Evolutionary conservation across 495 filamentous ascomycete genomes (phyloP).

Genomic region (Patellaria atrata): DNA sequence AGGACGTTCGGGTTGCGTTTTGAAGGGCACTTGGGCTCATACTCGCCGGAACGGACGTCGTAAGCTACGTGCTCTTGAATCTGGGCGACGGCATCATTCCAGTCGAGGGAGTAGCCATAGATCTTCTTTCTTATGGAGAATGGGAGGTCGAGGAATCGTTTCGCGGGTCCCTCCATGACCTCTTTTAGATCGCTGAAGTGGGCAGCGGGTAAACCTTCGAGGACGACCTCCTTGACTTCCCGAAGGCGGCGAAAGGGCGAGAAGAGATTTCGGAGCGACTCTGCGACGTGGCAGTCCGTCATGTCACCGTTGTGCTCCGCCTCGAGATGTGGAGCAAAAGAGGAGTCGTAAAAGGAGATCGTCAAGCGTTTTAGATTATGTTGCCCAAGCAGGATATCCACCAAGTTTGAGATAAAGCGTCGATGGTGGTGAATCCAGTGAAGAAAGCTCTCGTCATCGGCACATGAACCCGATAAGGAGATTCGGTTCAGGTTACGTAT

Average conservation of each 20-base stretch:
- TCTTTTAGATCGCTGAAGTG: too few species aligned
- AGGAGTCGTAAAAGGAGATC: too few species aligned
- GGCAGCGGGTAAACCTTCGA: not conserved
- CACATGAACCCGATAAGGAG: too few species aligned
- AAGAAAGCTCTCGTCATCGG: too few species aligned
- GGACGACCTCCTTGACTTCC: not conserved
- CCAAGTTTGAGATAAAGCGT: too few species aligned
- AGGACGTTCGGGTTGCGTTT: not conserved
- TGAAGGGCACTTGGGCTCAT: not conserved
- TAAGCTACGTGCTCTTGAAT: not conserved
- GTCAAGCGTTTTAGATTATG: too few species aligned
- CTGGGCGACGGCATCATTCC: not conserved
- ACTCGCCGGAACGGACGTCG: not conserved
- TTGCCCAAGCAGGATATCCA: too few species aligned
- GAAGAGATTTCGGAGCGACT: too few species aligned
- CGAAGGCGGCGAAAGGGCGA: not conserved
- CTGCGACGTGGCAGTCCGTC: too few species aligned
- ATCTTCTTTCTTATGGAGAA: not conserved
- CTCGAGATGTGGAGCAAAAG: too few species aligned
- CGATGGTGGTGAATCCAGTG: too few species aligned
- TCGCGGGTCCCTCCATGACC: not conserved
- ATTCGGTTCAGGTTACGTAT: not conserved
- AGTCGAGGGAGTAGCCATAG: conserved; percentile 1
- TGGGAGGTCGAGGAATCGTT: not conserved
- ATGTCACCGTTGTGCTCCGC: too few species aligned